Evolutionary conservation across 2,329 filamentous ascomycete genomes (phyloP), one percentile per base, ranked within the genome.

Genomic region (Neonectria ditissima): DNA sequence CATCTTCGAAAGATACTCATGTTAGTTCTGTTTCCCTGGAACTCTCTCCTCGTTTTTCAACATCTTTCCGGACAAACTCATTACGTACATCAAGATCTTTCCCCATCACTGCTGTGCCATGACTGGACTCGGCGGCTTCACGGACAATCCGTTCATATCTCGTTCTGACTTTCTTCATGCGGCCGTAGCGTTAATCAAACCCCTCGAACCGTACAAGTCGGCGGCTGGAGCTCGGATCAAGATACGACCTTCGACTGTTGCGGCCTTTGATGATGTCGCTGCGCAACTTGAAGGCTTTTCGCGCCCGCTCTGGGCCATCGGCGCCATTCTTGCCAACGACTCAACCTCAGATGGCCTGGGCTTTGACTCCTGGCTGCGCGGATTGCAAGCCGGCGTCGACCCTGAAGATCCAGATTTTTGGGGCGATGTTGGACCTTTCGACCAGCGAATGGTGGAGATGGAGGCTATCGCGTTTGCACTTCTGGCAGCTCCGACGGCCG

Each of bases 391-490:
- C 3, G 79, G 79, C 14, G 75, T 75, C 1, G 73, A 80, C 34
- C 76, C 77, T 0, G 58, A 50, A 2, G 70, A 73, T 34, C 50
- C 63, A 0, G 78, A 79, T 39, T 86, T 83, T 67, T 86, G 83
- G 83, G 83, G 82, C 0, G 70, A 75, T 6, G 76, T 85, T 1
- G 73, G 75, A 3, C 70, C 82, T 20, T 75, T 75, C 14, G 82
- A 86, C 64, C 83, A 86, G 68, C 73, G 83, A 1, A 86, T 85
- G 83, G 84, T 86, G 4, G 84, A 86, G 67, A 80, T 82, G 67
- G 83, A 86, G 65, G 80, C 82, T 16, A 78, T 86, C 6, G 79
- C 82, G 0, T 84, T 82, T 65, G 80, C 81, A 0, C 73, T 86
- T 2, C 75, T 86, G 3, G 68, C 76, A 2, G 78, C 79, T 0